These are phyloP conservation scores for Paramyrothecium roridum DNA, from an alignment of 2,329 filamentous ascomycete genomes.

Conservation along the genomic window DNA sequence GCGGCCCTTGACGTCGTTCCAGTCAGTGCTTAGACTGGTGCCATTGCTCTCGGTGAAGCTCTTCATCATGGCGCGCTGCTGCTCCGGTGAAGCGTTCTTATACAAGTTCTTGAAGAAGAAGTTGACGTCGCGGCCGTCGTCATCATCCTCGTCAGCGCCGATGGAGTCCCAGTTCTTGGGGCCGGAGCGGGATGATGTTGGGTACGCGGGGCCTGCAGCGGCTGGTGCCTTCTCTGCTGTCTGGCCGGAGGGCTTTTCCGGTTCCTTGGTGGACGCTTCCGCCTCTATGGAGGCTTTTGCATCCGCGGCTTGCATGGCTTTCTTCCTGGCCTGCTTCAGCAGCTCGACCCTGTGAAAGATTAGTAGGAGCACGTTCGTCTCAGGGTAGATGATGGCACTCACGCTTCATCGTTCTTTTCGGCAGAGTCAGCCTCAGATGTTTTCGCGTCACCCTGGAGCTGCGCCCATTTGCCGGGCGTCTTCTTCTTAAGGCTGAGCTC, in stretches of 20 bases:
- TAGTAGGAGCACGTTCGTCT: neutral
- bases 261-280: neutral
- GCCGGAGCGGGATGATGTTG: conserved; percentile 79
- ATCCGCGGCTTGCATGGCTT: conserved; percentile 12
- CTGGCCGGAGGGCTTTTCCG: conserved; percentile 5
- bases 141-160: conserved; percentile 50
- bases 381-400: conserved; percentile 9
- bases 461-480: conserved; percentile 65
- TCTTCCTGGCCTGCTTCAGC: conserved; percentile 16
- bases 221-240: conserved; percentile 4
- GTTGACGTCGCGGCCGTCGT: conserved; percentile 64
- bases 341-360: conserved; percentile 8
- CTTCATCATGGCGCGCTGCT: conserved; percentile 94
- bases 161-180: conserved; percentile 92
- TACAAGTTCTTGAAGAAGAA: conserved; percentile 90
- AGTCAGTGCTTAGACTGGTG: conserved; percentile 88
- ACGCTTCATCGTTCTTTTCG: conserved; percentile 13
- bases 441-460: conserved; percentile 16
- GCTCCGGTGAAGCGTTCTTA: conserved; percentile 71
- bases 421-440: neutral
- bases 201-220: conserved; percentile 59
- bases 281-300: neutral
- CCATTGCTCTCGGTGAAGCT: conserved; percentile 93
- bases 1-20: conserved; percentile 73
- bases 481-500: conserved; percentile 73